Conservation (phyloP, 2,329 filamentous ascomycete genomes). For the Phialophora chinensis region DNA sequence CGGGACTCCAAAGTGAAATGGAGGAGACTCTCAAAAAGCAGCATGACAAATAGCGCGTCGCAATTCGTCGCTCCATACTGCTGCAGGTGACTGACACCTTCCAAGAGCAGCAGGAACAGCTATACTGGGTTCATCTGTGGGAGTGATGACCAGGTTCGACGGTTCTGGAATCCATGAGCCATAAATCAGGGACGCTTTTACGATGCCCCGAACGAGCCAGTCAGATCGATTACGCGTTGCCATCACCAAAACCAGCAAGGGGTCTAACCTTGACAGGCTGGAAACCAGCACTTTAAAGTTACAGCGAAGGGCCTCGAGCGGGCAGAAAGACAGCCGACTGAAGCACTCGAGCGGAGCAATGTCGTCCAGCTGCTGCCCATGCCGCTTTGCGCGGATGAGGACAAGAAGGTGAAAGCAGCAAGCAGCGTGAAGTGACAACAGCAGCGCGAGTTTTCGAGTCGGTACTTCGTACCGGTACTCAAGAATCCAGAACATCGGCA, state of each 20-base stretch:
- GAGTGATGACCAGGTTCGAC: background rate
- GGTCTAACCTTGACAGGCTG: background rate
- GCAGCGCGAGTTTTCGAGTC: background rate
- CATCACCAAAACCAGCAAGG: constrained; percentile 9
- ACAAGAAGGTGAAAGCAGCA: constrained; percentile 6
- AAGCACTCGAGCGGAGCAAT: background rate
- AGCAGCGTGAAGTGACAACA: background rate
- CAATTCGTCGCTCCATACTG: constrained; percentile 1
- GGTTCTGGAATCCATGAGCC: constrained; percentile 13
- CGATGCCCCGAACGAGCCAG: background rate
- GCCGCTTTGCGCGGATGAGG: background rate
- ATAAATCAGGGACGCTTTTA: constrained; percentile 10
- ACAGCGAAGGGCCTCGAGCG: background rate
- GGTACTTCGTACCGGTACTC: background rate
- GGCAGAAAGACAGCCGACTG: too few relatives aligned
- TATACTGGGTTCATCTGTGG: background rate
- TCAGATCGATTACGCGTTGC: constrained; percentile 10
- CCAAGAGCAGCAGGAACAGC: constrained; percentile 14
- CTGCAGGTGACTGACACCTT: constrained; percentile 8
- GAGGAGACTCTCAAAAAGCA: constrained; percentile 10
- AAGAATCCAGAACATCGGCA: background rate
- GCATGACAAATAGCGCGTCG: constrained; percentile 19
- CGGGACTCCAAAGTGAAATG: background rate
- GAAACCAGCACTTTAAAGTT: background rate
- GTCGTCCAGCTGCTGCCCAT: background rate